Percentiles rank a stretch among this genome's conserved stretches.
Evolutionary conservation across 768 basidiomycete genomes (phyloP).

Genomic region (Cytidiella melzeri): DNA sequence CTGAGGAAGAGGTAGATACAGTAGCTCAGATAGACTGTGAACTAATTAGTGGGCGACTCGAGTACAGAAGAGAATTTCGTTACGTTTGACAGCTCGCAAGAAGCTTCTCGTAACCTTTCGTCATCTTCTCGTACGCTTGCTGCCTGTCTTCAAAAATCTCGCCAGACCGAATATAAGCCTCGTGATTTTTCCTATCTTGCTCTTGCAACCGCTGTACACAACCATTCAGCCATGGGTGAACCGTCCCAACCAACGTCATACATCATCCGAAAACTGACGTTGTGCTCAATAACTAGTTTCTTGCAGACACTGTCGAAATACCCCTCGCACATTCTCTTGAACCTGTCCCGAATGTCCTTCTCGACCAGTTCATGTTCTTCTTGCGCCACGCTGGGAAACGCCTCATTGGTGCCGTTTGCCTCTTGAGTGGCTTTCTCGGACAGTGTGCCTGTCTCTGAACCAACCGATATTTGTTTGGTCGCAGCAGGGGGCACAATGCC

Average conservation of each 20-base stretch:
- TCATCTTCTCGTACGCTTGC: slow-evolving; percentile 99
- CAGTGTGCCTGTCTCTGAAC: slow-evolving; percentile 51
- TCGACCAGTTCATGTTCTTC: slow-evolving; percentile 78
- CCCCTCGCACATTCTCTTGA: slow-evolving; percentile 88
- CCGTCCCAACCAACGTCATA: not conserved
- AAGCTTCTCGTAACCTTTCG: slow-evolving; percentile 89
- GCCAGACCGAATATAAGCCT: slow-evolving; percentile 98
- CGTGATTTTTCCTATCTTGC: slow-evolving; percentile 94
- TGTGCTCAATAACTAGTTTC: slow-evolving; percentile 88
- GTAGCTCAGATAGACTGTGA: slow-evolving; percentile 80
- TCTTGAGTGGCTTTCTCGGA: slow-evolving; percentile 32
- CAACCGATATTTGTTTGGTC: slow-evolving; percentile 52
- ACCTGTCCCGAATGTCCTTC: slow-evolving; percentile 78
- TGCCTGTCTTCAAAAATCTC: slow-evolving; percentile 99
- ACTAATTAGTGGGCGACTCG: slow-evolving; percentile 8
- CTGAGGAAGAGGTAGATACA: slow-evolving; percentile 73
- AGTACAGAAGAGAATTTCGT: not conserved
- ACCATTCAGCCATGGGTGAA: not conserved
- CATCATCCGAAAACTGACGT: slow-evolving; percentile 40
- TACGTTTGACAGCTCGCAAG: slow-evolving; percentile 85
- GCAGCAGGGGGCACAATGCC: slow-evolving; percentile 54
- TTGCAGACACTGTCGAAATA: slow-evolving; percentile 92
- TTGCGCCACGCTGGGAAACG: slow-evolving; percentile 34
- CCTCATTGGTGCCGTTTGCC: slow-evolving; percentile 13
- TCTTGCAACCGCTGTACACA: slow-evolving; percentile 80